Conservation (phyloP, 108 stramenopile species). For the Skeletonema tropicum region DNA sequence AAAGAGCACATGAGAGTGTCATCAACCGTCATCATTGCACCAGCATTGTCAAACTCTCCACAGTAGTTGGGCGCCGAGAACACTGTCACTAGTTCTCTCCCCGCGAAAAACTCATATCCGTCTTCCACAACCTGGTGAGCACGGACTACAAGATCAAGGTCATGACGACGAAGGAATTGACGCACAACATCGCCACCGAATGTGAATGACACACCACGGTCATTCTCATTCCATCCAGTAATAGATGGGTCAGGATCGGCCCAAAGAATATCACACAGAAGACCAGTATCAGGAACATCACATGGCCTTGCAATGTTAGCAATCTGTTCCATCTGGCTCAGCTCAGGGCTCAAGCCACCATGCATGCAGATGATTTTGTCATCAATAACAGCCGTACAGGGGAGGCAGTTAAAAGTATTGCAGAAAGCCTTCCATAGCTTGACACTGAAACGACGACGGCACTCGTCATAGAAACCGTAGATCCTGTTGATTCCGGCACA, state of each 20-base stretch:
- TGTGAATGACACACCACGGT: slow-evolving; percentile 99
- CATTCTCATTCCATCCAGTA: slow-evolving; percentile 99
- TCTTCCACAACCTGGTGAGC: slow-evolving; percentile 99
- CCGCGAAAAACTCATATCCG: slow-evolving; percentile 99
- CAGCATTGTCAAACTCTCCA: slow-evolving; percentile 99
- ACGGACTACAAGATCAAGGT: slow-evolving; percentile 97
- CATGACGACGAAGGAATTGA: slow-evolving; percentile 97
- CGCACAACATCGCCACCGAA: slow-evolving; percentile 99
- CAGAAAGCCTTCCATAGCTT: slow-evolving; percentile 99
- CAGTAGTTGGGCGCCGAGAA: slow-evolving; percentile 99
- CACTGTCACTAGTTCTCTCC: slow-evolving; percentile 96
- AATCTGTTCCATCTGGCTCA: slow-evolving; percentile 97
- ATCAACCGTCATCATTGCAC: slow-evolving; percentile 98
- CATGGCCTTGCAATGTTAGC: slow-evolving; percentile 95
- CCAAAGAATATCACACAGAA: slow-evolving; percentile 99
- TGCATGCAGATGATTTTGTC: slow-evolving; percentile 99
- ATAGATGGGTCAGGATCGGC: slow-evolving; percentile 97
- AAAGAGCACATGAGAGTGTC: slow-evolving; percentile 97
- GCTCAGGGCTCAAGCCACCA: slow-evolving; percentile 96
- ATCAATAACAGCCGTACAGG: slow-evolving; percentile 97
- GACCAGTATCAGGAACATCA: slow-evolving; percentile 98
- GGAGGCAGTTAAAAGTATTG: slow-evolving; percentile 99
- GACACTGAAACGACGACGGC: slow-evolving; percentile 97
- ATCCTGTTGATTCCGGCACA: slow-evolving; percentile 99
- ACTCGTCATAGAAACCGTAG: slow-evolving; percentile 99